phyloP scores from a whole-genome alignment of 2,329 filamentous ascomycete genomes.

The Calonectria pteridis region DNA sequence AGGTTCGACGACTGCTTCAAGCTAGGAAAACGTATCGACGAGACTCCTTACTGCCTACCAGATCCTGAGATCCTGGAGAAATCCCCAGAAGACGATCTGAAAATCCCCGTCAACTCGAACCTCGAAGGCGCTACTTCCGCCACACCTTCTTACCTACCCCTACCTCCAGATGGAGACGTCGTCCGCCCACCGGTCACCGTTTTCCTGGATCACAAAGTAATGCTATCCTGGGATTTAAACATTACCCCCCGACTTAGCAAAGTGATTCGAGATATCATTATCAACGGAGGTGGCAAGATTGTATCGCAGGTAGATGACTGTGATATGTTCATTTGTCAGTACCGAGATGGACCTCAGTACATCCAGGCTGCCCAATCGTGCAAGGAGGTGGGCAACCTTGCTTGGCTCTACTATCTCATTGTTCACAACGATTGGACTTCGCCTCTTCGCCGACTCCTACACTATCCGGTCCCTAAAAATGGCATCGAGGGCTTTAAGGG shows the following conservation, averaged over 20 bases:
- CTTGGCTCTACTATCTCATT: constrained; percentile 95
- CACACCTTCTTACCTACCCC: constrained; percentile 57
- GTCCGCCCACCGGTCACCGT: constrained; percentile 72
- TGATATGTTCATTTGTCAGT: constrained; percentile 89
- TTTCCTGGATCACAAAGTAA: constrained; percentile 82
- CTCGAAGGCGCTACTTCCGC: constrained; percentile 75
- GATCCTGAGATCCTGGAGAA: constrained; percentile 84
- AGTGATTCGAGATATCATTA: constrained; percentile 79
- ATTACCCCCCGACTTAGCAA: constrained; percentile 75
- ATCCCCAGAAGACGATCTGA: constrained; percentile 66
- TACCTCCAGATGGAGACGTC: constrained; percentile 57
- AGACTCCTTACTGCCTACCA: constrained; percentile 86
- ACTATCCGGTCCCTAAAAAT: constrained; percentile 85
- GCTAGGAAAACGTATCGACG: constrained; percentile 90
- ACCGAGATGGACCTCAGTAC: constrained; percentile 85
- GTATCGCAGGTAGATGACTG: constrained; percentile 75
- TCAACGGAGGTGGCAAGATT: constrained; percentile 77
- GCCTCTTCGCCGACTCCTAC: constrained; percentile 83
- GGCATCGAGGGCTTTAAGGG: constrained; percentile 85
- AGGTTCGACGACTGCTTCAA: constrained; percentile 98
- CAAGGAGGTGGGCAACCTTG: constrained; percentile 90
- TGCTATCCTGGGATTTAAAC: constrained; percentile 80
- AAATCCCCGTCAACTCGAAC: constrained; percentile 68
- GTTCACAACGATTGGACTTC: constrained; percentile 90
- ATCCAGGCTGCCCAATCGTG: constrained; percentile 78